Base-by-base conservation (phyloP, 345 rosid species). In the Ceriops tagal region DNA sequence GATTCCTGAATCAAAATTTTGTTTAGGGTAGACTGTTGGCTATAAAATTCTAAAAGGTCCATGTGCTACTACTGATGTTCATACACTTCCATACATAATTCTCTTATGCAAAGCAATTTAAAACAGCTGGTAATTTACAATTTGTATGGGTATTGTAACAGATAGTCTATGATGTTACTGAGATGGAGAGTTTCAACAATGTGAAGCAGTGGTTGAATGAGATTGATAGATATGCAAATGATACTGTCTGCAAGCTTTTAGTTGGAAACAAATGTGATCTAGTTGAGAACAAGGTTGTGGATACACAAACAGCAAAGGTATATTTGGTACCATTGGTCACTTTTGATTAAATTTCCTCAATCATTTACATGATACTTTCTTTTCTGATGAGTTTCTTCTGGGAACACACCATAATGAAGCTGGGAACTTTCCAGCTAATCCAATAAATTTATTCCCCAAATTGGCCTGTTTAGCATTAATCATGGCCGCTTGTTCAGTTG, bases 131-230 rank as follows among this genome's bases (percentile, higher is more conserved):
- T 49, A 1, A 24, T 46, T 28, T 61, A 22, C 11, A 72, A 1
- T 74, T 6, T 21, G 7, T n/a, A 21, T 79, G 53, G 73, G 28
- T 8, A 67, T 64, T 32, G 5, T 56, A 58, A 84, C 89, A 86
- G 97, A 84, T 87, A 78, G 92, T 89, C 53, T 91, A 86, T 71
- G 92, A 89, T 66, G 91, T 90, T 71, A 91, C 97, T 35, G 95
- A 89, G 77, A 81, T 83, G 92, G 95, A 88, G 80, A 90, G 96
- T 88, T 90, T 88, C 82, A 90, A 86, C 83, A 90, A 87, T 64
- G 95, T 89, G 73, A 91, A 91, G 83, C 97, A 91, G 79, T 87
- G 97, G 97, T 77, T 87, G 81, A 80, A 82, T 60, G 97, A 89
- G 83, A 89, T 91, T 15, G 95, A 89, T 73, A 78, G 97, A 73